phyloP scores from a whole-genome alignment of 1,139 yeast species.

The Saccharomyces hybrid region DNA sequence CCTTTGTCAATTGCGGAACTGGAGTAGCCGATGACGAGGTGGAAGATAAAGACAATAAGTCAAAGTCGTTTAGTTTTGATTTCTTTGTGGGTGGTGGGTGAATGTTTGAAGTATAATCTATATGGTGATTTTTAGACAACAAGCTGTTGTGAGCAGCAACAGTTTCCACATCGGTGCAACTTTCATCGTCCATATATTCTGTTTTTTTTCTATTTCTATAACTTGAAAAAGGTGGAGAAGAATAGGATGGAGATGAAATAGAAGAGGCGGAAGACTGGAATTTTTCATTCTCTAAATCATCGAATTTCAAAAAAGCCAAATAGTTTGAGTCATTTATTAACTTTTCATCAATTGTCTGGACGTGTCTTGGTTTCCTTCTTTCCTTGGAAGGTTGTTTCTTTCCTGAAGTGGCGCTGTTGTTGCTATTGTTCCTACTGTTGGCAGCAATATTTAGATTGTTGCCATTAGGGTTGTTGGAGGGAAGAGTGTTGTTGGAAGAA shows the following conservation, averaged over 20 bases:
- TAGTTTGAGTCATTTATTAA: conserved; percentile 2
- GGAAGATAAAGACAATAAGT: not conserved
- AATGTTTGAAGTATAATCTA: not conserved
- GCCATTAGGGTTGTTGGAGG: not conserved
- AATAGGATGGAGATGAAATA: not conserved
- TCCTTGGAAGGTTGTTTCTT: not conserved
- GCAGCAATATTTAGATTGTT: not conserved
- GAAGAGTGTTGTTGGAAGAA: conserved; percentile 3
- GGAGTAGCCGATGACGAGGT: not conserved
- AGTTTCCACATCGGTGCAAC: not conserved
- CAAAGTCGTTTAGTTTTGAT: not conserved
- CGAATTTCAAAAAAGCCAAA: conserved; percentile 27
- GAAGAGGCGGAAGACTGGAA: not conserved
- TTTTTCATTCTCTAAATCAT: conserved; percentile 20
- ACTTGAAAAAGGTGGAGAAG: not conserved
- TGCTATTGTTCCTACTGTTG: not conserved
- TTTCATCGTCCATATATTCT: not conserved
- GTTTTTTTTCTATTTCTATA: not conserved
- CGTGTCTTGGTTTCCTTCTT: not conserved
- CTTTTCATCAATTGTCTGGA: not conserved
- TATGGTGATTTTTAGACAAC: not conserved
- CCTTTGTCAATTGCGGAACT: not conserved
- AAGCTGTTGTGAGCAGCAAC: not conserved
- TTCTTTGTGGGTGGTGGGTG: not conserved
- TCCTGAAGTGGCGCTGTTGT: not conserved